These are phyloP conservation scores for Petrea volubilis DNA, from an alignment of 257 asterid genomes.

Conservation along the genomic window DNA sequence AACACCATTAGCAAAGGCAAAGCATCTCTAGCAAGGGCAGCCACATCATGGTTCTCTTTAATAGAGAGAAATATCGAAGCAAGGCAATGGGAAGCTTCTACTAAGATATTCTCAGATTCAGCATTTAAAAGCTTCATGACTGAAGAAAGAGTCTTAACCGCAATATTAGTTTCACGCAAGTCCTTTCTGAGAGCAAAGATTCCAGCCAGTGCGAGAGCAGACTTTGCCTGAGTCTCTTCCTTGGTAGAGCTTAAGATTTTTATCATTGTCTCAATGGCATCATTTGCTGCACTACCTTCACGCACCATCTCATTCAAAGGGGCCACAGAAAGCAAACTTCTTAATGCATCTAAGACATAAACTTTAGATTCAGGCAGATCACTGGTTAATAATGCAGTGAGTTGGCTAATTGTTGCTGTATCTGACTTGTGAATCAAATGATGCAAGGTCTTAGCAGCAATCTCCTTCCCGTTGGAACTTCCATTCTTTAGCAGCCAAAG, in stretches of 20 bases:
- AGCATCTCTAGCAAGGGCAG: constrained; percentile 76
- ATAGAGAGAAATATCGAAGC: constrained; percentile 89
- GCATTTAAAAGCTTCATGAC: constrained; percentile 64
- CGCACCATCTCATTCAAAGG: constrained; percentile 79
- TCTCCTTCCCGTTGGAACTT: constrained; percentile 90
- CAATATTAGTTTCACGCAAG: constrained; percentile 80
- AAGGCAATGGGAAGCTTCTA: constrained; percentile 79
- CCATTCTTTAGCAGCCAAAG: constrained; percentile 98
- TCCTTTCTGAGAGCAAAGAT: constrained; percentile 84
- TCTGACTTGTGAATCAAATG: constrained; percentile 99
- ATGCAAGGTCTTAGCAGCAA: constrained; percentile 94
- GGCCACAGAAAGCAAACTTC: constrained; percentile 89
- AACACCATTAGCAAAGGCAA: constrained; percentile 68
- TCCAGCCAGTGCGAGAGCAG: constrained; percentile 89
- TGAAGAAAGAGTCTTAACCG: constrained; percentile 68
- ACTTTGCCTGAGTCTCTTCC: constrained; percentile 93
- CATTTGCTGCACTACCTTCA: constrained; percentile 98
- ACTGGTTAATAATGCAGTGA: constrained; percentile 85
- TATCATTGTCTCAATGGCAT: constrained; percentile 93
- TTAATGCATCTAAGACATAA: constrained; percentile 86
- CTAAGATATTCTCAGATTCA: constrained; percentile 70
- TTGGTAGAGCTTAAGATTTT: constrained; percentile 73
- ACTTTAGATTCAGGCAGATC: constrained; percentile 96
- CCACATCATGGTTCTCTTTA: constrained; percentile 85
- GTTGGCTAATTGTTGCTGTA: constrained; percentile 98